phyloP scores from a whole-genome alignment of 495 filamentous ascomycete genomes.

The Cudoniella acicularis region DNA sequence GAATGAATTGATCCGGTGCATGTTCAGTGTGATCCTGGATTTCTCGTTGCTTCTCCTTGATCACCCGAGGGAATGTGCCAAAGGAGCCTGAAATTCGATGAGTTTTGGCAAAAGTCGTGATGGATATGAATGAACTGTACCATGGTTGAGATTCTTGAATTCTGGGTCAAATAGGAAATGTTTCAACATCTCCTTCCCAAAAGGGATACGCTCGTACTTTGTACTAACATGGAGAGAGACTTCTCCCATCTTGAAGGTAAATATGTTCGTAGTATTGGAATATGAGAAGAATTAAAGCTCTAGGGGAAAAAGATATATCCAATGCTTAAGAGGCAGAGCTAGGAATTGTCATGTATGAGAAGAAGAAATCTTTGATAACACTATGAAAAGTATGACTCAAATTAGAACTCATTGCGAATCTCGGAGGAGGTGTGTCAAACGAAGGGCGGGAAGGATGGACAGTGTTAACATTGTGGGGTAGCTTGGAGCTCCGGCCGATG shows the following conservation, averaged over 20 bases:
- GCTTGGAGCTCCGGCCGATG: not conserved
- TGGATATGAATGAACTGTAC: slow-evolving; percentile 35
- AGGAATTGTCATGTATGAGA: not conserved
- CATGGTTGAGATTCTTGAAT: slow-evolving; percentile 79
- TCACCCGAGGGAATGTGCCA: slow-evolving; percentile 62
- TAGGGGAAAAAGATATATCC: not conserved
- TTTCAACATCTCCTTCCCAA: slow-evolving; percentile 49
- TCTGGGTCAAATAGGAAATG: slow-evolving; percentile 68
- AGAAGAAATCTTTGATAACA: not conserved
- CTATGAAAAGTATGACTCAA: no score
- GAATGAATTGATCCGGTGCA: slow-evolving; percentile 69
- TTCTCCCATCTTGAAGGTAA: slow-evolving; percentile 13
- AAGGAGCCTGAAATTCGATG: slow-evolving; percentile 59
- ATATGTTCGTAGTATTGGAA: not conserved
- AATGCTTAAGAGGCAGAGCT: no score
- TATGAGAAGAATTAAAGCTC: not conserved
- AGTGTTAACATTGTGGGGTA: not conserved
- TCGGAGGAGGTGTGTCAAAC: slow-evolving; percentile 1
- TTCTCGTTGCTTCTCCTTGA: slow-evolving; percentile 52
- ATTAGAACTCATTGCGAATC: no score
- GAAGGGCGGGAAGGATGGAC: not conserved
- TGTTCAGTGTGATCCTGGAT: slow-evolving; percentile 61
- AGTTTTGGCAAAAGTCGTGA: not conserved
- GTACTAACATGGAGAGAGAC: not conserved
- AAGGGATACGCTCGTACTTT: slow-evolving; percentile 13